A percentile compares a stretch with the other conserved stretches of the same genome.
phyloP scores from a whole-genome alignment of 306 rosid genomes.

The Vigna radiata region DNA sequence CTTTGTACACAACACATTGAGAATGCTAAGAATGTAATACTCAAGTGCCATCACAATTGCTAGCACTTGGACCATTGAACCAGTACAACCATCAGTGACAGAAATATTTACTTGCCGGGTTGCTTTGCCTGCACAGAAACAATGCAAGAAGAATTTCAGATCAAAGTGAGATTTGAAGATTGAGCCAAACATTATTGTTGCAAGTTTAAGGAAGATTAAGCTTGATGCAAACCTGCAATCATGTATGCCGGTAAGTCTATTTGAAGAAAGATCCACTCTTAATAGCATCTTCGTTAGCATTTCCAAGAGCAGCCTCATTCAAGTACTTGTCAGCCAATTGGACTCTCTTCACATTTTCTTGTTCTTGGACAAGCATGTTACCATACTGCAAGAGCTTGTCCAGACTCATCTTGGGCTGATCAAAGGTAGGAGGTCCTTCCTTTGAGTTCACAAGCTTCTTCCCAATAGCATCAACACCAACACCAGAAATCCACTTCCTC shows the following conservation, averaged over 20 bases:
- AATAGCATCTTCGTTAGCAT: slow-evolving; percentile 68
- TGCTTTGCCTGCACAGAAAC: slow-evolving; percentile 60
- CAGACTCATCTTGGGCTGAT: slow-evolving; percentile 65
- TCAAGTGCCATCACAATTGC: slow-evolving; percentile 75
- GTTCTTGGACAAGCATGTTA: slow-evolving; percentile 74
- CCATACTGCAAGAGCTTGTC: slow-evolving; percentile 66
- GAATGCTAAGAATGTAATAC: slow-evolving; percentile 50
- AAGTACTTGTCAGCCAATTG: slow-evolving; percentile 78
- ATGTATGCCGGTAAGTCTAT: neutral
- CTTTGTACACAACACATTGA: slow-evolving; percentile 43
- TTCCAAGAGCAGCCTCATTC: slow-evolving; percentile 75
- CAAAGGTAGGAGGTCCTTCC: slow-evolving; percentile 73
- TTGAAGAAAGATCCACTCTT: slow-evolving; percentile 54
- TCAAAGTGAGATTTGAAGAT: neutral
- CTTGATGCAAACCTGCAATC: slow-evolving; percentile 53
- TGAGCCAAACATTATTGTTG: neutral
- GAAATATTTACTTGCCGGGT: slow-evolving; percentile 61
- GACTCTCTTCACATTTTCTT: slow-evolving; percentile 83
- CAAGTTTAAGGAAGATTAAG: neutral
- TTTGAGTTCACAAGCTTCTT: slow-evolving; percentile 81
- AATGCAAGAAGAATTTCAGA: neutral
- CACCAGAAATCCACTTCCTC: slow-evolving; percentile 65
- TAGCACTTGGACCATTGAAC: slow-evolving; percentile 70
- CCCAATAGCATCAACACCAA: slow-evolving; percentile 60
- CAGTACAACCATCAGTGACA: slow-evolving; percentile 64